phyloP scores from a whole-genome alignment of 108 stramenopile species.

The Cyclotella baltica region DNA sequence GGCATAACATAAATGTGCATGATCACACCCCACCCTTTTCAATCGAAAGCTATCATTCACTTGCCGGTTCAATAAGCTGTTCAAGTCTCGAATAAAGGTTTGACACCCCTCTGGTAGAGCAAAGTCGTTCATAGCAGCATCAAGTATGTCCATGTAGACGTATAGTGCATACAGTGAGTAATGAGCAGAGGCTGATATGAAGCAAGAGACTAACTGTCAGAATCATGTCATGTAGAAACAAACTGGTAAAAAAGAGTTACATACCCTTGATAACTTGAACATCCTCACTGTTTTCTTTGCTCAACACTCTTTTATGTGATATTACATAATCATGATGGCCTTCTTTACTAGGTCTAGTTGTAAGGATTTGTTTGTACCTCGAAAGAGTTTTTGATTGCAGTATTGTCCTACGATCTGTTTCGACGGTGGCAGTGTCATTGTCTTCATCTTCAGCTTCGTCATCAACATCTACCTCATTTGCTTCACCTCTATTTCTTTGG shows the following conservation, averaged over 20 bases:
- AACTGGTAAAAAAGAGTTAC: background rate
- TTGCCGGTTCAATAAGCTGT: conserved; percentile 3
- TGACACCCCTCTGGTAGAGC: conserved; percentile 27
- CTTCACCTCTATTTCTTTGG: background rate
- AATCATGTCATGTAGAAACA: background rate
- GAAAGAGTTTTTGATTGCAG: conserved; percentile 2
- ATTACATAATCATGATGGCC: conserved; percentile 32
- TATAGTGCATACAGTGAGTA: conserved; percentile 40
- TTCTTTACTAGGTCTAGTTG: conserved; percentile 22
- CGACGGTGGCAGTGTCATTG: background rate
- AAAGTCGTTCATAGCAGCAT: conserved; percentile 32
- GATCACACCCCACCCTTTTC: conserved; percentile 22
- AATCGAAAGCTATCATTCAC: conserved; percentile 30
- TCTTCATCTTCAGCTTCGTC: background rate
- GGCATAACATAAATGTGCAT: conserved; percentile 36
- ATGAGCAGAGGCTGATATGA: conserved; percentile 14
- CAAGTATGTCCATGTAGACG: conserved; percentile 30
- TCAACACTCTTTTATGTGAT: conserved; percentile 35
- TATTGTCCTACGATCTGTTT: conserved; percentile 9
- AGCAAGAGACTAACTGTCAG: background rate
- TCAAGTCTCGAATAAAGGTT: conserved; percentile 33
- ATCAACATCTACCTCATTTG: background rate
- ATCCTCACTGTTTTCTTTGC: conserved; percentile 24
- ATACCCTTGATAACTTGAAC: conserved; percentile 16
- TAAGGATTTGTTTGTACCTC: conserved; percentile 28